Conservation (phyloP, 2,329 filamentous ascomycete genomes). For the Aspergillus costaricaensis region DNA sequence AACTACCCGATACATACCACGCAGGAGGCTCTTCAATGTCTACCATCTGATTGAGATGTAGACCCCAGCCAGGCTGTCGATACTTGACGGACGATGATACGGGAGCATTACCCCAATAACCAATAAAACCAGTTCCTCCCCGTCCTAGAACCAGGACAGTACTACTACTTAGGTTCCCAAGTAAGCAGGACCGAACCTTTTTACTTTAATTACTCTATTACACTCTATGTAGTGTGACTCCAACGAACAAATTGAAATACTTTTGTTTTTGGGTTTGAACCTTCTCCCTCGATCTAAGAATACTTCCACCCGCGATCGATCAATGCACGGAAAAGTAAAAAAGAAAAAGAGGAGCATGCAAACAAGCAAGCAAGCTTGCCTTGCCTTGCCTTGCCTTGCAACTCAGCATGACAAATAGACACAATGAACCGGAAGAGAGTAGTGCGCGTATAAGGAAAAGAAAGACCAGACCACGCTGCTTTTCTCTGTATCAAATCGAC, state of each 20-base stretch:
- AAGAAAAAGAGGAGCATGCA: not conserved
- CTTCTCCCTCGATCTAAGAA: not conserved
- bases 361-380: too few species aligned
- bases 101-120: not conserved
- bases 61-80: not conserved
- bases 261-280: not conserved
- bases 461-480: conserved; percentile 28
- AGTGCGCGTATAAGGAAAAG: conserved; percentile 3
- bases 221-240: not conserved
- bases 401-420: not conserved
- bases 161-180: not conserved
- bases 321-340: not conserved
- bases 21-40: not conserved
- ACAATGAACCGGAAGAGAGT: not conserved
- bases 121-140: too few species aligned
- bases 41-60: not conserved
- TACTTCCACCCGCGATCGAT: not conserved
- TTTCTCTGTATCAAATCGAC: conserved; percentile 2
- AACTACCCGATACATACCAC: too few species aligned
- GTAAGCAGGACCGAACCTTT: not conserved
- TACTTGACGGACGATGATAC: not conserved
- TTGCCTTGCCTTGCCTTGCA: too few species aligned
- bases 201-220: not conserved
- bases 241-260: not conserved
- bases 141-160: too few species aligned